Base-by-base conservation (phyloP, 2,329 filamentous ascomycete genomes). In the Fusarium sp. region DNA sequence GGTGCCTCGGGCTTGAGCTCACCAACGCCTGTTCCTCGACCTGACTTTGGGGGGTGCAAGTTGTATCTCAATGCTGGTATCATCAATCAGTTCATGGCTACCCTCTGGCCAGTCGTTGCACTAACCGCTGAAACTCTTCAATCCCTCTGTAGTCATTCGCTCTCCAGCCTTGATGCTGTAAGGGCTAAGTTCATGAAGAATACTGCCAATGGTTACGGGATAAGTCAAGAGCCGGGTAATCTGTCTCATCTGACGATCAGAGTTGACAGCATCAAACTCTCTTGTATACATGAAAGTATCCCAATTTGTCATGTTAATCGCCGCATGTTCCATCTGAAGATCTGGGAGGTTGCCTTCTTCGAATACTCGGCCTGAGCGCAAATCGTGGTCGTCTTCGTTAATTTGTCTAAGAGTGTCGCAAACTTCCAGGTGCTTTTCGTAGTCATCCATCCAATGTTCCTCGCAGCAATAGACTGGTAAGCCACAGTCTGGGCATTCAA, bases 281-380 rank as follows among this genome's bases (percentile, higher is more conserved):
- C 96, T 89, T 7, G 95, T 97, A 81, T 97, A 99, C 79, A 99
- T 86, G 77, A 97, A 94, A 0, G 96, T 98, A 82, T 99, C 96
- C 96, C 96, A 99, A 82, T 97, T 99, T 47, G 93, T 97, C 93
- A 99, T 95, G 83, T 99, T 99, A 74, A 98, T 90, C 74, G 96
- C 88, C 38, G 95, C 93, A 81, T 98, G 95, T 73, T 98, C 95
- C 81, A 98, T 91, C 84, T 98, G 95, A 61, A 91, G 88, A 20
- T 92, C 93, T 0, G 96, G 95, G 79, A 97, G 97, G 70, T 95
- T 91, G 79, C 97, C 98, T 82, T 99, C 97, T 20, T 93, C 92
- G 82, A 99, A 99, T 82, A 94, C 92, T 33, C 96, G 90, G 7
- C 96, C 96, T 24, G 94, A 97, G 56, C 93, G 88, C 74, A 99